phyloP scores from a whole-genome alignment of 1,284 basidiomycete genomes.

The Melampsora americana region DNA sequence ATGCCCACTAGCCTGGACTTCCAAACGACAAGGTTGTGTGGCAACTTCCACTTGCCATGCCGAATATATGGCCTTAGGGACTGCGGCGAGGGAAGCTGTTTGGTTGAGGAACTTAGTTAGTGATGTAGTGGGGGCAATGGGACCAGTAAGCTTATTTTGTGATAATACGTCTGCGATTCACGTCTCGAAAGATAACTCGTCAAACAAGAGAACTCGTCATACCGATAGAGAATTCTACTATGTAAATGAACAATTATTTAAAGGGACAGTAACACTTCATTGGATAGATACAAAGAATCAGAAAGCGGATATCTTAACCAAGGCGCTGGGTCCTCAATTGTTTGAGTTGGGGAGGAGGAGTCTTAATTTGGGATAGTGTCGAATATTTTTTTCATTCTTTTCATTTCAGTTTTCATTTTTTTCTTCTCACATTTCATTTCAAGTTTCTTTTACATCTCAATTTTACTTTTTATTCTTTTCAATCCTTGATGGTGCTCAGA shows the following conservation, averaged over 20 bases:
- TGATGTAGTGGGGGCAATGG: not conserved
- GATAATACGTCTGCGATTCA: conserved; percentile 14
- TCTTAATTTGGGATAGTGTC: not conserved
- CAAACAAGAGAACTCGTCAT: conserved; percentile 25
- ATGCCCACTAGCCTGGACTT: too few relatives aligned
- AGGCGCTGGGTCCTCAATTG: not conserved
- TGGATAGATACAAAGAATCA: not conserved
- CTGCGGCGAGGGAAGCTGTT: not conserved
- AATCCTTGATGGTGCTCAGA: not conserved
- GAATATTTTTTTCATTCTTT: not conserved
- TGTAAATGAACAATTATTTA: conserved; percentile 27
- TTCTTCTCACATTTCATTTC: too few relatives aligned
- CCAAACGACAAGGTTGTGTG: too few relatives aligned
- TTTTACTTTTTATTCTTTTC: too few relatives aligned
- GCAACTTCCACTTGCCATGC: conserved; percentile 15
- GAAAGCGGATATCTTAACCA: not conserved
- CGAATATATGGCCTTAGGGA: conserved; percentile 21
- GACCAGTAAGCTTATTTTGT: not conserved
- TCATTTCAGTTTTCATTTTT: too few relatives aligned
- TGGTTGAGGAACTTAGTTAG: conserved; percentile 3
- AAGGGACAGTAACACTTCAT: not conserved
- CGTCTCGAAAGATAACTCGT: conserved; percentile 16
- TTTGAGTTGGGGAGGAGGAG: not conserved
- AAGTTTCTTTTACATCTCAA: too few relatives aligned
- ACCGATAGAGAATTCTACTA: conserved; percentile 24